Base-by-base conservation (phyloP, 768 basidiomycete species). In the Trametes sanguinea region DNA sequence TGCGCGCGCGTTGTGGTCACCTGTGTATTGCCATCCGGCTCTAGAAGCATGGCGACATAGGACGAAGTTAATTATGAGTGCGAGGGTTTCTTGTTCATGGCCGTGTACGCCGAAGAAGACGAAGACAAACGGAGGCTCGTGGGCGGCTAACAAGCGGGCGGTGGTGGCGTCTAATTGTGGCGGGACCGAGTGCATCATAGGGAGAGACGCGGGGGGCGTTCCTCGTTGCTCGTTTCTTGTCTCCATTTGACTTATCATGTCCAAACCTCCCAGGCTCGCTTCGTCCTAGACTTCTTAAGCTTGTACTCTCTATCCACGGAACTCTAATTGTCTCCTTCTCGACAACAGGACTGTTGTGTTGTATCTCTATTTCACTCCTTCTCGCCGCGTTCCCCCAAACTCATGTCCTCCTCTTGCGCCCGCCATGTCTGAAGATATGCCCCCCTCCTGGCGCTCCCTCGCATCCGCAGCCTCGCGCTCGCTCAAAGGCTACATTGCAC, bases 401-500 rank as follows among this genome's bases (percentile, higher is more conserved):
- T 53, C 58, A 64, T 60, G 57, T 6, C 22, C 37, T 39, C 44
- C 10, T 37, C 35, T 37, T 11, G 35, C 35, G 39, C 37, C 63
- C 52, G 48, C 48, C 44, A 68, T 68, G 67, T 69, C 74, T 55
- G 69, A 71, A 56, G 74, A 75, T 33, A 75, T 73, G 73, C 46
- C 65, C 29, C 67, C 64, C 22, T 72, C 70, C 32, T 75, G 70
- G 70, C 68, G 68, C 40, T 67, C 72, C 9, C 47, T 72, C 35
- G 71, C 72, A 14, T 71, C 71, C 42, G 63, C 77, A 16, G 71
- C 76, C 16, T 70, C 76, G 6, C 76, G 78, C 22, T 66, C 75
- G 32, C 64, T 87, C 64, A 85, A 81, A 69, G 78, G 80, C 8
- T 86, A 86, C 63, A 67, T 87, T 29, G 69, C 77, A 1, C 76